Evolutionary conservation across 1,139 yeast species (phyloP).

Genomic region (Saccharomyces pastorianus): DNA sequence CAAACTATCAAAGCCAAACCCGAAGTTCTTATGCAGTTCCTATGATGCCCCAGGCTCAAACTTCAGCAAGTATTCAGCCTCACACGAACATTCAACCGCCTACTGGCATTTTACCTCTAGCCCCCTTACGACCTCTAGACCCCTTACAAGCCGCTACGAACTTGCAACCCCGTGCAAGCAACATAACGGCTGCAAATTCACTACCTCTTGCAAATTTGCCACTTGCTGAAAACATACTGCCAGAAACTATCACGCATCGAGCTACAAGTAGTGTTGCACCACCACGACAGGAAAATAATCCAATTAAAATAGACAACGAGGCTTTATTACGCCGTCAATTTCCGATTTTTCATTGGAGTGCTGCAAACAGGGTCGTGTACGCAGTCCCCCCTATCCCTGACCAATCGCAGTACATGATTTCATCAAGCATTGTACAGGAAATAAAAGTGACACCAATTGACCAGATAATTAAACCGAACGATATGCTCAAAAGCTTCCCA

Average conservation of each 20-base stretch:
- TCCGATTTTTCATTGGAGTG: conserved; percentile 71
- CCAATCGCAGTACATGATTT: conserved; percentile 12
- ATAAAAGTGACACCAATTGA: conserved; percentile 33
- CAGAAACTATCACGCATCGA: not conserved
- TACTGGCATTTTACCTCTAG: not conserved
- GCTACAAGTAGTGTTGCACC: not conserved
- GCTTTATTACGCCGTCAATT: conserved; percentile 49
- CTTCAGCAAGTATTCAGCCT: not conserved
- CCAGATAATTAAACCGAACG: conserved; percentile 27
- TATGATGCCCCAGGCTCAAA: conserved; percentile 13
- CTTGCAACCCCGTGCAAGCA: not conserved
- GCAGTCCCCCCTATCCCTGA: conserved; percentile 36
- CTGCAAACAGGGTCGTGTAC: conserved; percentile 38
- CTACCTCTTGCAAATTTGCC: not conserved
- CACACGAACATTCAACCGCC: not conserved
- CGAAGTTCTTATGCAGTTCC: conserved; percentile 5
- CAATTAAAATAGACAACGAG: conserved; percentile 14
- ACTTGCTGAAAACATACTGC: not conserved
- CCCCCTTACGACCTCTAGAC: not conserved
- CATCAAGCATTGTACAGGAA: conserved; percentile 16
- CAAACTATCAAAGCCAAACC: not conserved
- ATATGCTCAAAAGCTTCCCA: conserved; percentile 32
- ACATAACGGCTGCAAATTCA: not conserved
- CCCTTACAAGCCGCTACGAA: not conserved
- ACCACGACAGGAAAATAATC: conserved; percentile 8